Evolutionary conservation across 768 basidiomycete genomes (phyloP).

Genomic region (Agrocybe chaxingu): DNA sequence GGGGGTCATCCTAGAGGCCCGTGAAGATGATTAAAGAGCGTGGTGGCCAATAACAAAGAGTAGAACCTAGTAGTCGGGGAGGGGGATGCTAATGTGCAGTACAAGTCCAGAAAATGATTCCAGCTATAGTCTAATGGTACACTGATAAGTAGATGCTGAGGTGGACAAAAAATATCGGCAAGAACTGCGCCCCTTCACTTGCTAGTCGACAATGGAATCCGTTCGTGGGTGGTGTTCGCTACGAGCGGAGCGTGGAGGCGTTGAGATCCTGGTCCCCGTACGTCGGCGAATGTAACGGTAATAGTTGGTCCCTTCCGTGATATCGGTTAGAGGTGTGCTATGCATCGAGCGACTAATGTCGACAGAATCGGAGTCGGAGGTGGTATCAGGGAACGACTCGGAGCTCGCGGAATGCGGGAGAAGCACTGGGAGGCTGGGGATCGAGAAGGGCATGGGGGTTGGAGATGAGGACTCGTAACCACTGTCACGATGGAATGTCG

Average conservation of each 20-base stretch:
- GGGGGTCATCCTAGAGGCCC: slow-evolving; percentile 2
- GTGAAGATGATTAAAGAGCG: slow-evolving; percentile 14
- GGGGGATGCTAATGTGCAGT: no score
- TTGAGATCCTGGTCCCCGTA: slow-evolving; percentile 44
- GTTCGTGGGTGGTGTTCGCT: slow-evolving; percentile 23
- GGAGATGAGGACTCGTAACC: slow-evolving; percentile 34
- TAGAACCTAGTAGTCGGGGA: background rate
- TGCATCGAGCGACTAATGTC: slow-evolving; percentile 11
- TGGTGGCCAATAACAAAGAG: slow-evolving; percentile 8
- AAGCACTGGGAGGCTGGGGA: slow-evolving; percentile 63
- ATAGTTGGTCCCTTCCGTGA: slow-evolving; percentile 22
- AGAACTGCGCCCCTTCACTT: no score
- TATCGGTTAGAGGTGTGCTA: slow-evolving; percentile 23
- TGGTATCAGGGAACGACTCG: slow-evolving; percentile 39
- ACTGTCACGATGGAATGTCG: slow-evolving; percentile 53
- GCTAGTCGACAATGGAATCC: no score
- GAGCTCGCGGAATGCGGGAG: slow-evolving; percentile 42
- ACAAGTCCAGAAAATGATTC: no score
- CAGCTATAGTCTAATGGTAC: no score
- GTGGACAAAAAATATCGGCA: no score
- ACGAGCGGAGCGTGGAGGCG: slow-evolving; percentile 32
- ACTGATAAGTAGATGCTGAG: no score
- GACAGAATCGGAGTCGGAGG: slow-evolving; percentile 29
- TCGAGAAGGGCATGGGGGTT: slow-evolving; percentile 47
- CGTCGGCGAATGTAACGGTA: slow-evolving; percentile 33